These are phyloP conservation scores for Malus hybrid DNA, from an alignment of 331 rosid species.

Conservation along the genomic window DNA sequence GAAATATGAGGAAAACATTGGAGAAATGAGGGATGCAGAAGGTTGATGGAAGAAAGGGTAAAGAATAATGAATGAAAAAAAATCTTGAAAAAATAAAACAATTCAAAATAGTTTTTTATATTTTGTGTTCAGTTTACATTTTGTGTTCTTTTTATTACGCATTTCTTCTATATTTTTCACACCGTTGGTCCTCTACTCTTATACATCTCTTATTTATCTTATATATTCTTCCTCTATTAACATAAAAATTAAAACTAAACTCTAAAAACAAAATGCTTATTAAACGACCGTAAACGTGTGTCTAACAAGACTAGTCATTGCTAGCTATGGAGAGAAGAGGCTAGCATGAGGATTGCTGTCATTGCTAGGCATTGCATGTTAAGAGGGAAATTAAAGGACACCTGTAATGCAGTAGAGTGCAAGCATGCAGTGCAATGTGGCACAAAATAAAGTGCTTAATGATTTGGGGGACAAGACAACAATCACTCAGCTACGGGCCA, in stretches of 20 bases:
- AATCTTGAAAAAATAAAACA: too few relatives aligned
- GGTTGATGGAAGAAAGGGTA: not conserved
- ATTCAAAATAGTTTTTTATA: too few relatives aligned
- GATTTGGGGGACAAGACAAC: not conserved
- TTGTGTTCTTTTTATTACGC: not conserved
- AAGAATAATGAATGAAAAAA: not conserved
- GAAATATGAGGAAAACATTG: not conserved
- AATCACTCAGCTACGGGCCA: not conserved
- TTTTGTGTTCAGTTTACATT: too few relatives aligned
- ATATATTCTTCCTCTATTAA: not conserved
- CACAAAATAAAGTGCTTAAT: not conserved
- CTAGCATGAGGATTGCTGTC: not conserved
- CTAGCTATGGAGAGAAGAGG: not conserved
- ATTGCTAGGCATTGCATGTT: not conserved
- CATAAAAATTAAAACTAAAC: too few relatives aligned
- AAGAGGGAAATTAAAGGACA: not conserved
- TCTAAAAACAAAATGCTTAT: too few relatives aligned
- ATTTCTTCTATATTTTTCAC: not conserved
- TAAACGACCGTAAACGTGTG: not conserved
- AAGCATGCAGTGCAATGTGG: slow-evolving; percentile 11
- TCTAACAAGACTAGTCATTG: not conserved
- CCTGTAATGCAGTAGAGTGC: slow-evolving; percentile 4
- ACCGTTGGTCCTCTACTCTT: not conserved
- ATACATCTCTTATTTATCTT: not conserved
- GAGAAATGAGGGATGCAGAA: not conserved